Base-by-base conservation (phyloP, 768 basidiomycete genomes). In the Lactarius akahatsu region DNA sequence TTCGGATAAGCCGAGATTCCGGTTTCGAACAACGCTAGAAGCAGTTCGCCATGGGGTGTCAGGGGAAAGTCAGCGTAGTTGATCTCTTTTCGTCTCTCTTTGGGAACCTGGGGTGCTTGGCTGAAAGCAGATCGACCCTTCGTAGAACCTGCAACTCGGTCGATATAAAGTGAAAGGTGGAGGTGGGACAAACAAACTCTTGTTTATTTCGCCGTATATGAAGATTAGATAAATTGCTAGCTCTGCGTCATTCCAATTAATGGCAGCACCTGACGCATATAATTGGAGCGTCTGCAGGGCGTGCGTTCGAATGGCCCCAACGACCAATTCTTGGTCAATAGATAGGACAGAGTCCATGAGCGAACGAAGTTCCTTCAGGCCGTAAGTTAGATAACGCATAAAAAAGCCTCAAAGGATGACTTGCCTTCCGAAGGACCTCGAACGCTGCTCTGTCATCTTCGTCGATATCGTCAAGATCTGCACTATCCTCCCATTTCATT, bases 221-320 rank as follows among this genome's bases (percentile, higher is more conserved):
- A 88, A 98, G 11, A 98, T 87, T 30, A 98, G 82, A 75, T 94
- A 94, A n/a, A 96, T 80, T 0, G 92, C 94, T 23, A 98, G 82
- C 76, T 99, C 97, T 3, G 91, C 93, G 69, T 96, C 90, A 71
- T 94, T 87, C 97, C 97, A 98, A 66, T 90, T 84, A 41, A 97
- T 76, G 20, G 81, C 74, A 0, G 83, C 76, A 0, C 90, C 86
- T 66, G 79, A 87, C 59, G 83, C 81, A 71, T 89, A 91, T 1
- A 86, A 82, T 6, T 88, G 84, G 38, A 97, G 82, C 0, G 92
- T 96, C 66, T 83, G 84, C 67, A 91, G 75, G 11, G 93, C 87
- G 34, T 94, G 83, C 7, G 83, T 82, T 38, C 86, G 85, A 9
- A 98, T 86, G 0, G 89, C 86, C 18, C 85, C 83, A 1, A 90